These are phyloP conservation scores for Ormosia semicastrata DNA, from an alignment of 306 rosid species.

Conservation along the genomic window DNA sequence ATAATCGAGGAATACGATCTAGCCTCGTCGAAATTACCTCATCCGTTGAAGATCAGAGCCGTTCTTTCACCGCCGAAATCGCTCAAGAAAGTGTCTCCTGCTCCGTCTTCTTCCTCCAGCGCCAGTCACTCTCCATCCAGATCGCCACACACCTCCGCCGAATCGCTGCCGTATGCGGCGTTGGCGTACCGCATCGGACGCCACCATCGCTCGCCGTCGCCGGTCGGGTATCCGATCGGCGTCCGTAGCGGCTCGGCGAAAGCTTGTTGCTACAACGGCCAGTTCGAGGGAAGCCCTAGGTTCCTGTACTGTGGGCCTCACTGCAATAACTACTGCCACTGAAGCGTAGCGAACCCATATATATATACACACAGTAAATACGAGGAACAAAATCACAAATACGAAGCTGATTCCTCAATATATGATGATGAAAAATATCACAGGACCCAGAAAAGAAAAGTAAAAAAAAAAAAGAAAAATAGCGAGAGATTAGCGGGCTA, in stretches of 20 bases:
- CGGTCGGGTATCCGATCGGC: conserved; percentile 19
- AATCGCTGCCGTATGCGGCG: conserved; percentile 31
- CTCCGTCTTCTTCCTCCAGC: conserved; percentile 49
- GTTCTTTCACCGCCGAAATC: conserved; percentile 57
- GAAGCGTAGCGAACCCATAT: background rate
- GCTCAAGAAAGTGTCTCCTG: conserved; percentile 49
- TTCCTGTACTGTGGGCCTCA: conserved; percentile 34
- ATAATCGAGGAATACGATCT: conserved; percentile 72
- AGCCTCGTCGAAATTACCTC: conserved; percentile 42
- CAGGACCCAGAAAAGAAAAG: background rate
- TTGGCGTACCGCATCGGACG: conserved; percentile 24
- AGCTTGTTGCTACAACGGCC: conserved; percentile 34
- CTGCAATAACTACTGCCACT: conserved; percentile 39
- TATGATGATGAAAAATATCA: conserved; percentile 2
- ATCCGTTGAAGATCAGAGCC: conserved; percentile 67
- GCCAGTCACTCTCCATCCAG: conserved; percentile 35
- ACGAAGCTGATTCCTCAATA: background rate
- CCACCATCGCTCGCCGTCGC: background rate
- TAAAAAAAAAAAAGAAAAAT: background rate
- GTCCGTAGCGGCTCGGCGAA: conserved; percentile 33
- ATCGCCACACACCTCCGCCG: conserved; percentile 44
- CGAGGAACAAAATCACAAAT: background rate
- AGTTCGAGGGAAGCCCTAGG: conserved; percentile 35
- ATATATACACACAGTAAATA: conserved; percentile 21
- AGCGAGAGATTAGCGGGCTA: background rate